A percentile compares a stretch with the other conserved stretches of the same genome.
Evolutionary conservation across 1,284 basidiomycete genomes (phyloP).

Genomic region (Rhodotorula sp.): DNA sequence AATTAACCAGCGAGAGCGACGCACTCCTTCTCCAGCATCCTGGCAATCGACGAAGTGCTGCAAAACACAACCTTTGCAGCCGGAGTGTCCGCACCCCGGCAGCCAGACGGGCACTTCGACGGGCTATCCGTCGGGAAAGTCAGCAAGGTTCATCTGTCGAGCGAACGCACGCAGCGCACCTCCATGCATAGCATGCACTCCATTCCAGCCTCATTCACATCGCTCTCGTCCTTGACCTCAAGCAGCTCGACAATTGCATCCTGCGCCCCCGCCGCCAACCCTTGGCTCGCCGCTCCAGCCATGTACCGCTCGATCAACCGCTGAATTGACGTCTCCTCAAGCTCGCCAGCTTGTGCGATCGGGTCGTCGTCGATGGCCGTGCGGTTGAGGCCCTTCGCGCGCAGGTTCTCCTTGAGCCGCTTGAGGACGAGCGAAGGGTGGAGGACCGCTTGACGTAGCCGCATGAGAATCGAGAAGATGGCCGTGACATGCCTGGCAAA

Average conservation of each 20-base stretch:
- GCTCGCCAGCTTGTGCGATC: background rate
- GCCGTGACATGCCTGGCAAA: constrained; percentile 46
- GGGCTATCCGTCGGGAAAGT: constrained; percentile 10
- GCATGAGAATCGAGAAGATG: constrained; percentile 52
- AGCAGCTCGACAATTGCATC: constrained; percentile 25
- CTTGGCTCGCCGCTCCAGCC: constrained; percentile 5
- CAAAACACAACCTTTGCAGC: constrained; percentile 76
- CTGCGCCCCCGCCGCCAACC: constrained; percentile 31
- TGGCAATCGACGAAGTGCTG: constrained; percentile 64
- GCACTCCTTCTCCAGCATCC: constrained; percentile 62
- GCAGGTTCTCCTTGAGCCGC: constrained; percentile 32
- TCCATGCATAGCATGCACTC: constrained; percentile 50
- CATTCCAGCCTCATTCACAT: constrained; percentile 24
- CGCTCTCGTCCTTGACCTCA: constrained; percentile 16
- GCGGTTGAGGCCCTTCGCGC: constrained; percentile 9
- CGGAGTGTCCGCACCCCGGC: constrained; percentile 49
- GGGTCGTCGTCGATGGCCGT: constrained; percentile 1
- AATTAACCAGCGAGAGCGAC: background rate
- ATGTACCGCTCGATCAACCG: constrained; percentile 35
- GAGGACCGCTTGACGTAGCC: constrained; percentile 51
- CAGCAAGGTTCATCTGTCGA: background rate
- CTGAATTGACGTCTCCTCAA: constrained; percentile 23
- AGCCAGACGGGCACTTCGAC: constrained; percentile 43
- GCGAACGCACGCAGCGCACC: constrained; percentile 11
- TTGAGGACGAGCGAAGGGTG: constrained; percentile 50